Percentiles rank a stretch among this genome's conserved stretches.
Evolutionary conservation across 805 yeast species (phyloP).

Genomic region (Yarrowia divulgata): DNA sequence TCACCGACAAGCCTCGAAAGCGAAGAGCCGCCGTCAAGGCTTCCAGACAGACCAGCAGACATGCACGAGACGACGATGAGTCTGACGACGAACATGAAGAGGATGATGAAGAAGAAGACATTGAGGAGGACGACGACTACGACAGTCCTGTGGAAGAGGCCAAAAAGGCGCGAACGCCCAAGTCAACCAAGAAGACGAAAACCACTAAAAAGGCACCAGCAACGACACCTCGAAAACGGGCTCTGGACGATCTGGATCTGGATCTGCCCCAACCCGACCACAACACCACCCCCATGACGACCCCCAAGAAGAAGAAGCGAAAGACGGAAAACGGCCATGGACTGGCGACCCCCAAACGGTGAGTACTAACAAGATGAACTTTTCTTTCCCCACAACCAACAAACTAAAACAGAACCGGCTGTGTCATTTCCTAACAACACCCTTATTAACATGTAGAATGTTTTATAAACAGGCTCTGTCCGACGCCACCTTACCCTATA

Average conservation of each 20-base stretch:
- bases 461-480: slow-evolving; percentile 39
- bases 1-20: slow-evolving; percentile 23
- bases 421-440: slow-evolving; percentile 4
- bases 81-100: background rate
- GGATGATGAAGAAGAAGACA: background rate
- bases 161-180: background rate
- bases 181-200: background rate
- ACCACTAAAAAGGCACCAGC: slow-evolving; percentile 4
- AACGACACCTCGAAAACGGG: slow-evolving; percentile 6
- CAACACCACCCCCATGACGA: slow-evolving; percentile 1
- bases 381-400: background rate
- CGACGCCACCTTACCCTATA: slow-evolving; percentile 31
- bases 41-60: background rate
- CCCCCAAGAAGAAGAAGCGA: slow-evolving; percentile 39
- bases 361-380: slow-evolving; percentile 2
- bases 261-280: slow-evolving; percentile 9
- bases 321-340: slow-evolving; percentile 20
- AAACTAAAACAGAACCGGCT: slow-evolving; percentile 34
- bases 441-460: slow-evolving; percentile 23
- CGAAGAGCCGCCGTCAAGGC: slow-evolving; percentile 28
- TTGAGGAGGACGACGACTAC: slow-evolving; percentile 19
- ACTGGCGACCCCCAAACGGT: slow-evolving; percentile 37
- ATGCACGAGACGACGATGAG: background rate
- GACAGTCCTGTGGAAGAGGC: slow-evolving; percentile 17
- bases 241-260: slow-evolving; percentile 14